Percentiles rank a stretch among this genome's conserved stretches.
phyloP scores from a whole-genome alignment of 139 green algal genomes.

The Tetradesmus lagerheimii region DNA sequence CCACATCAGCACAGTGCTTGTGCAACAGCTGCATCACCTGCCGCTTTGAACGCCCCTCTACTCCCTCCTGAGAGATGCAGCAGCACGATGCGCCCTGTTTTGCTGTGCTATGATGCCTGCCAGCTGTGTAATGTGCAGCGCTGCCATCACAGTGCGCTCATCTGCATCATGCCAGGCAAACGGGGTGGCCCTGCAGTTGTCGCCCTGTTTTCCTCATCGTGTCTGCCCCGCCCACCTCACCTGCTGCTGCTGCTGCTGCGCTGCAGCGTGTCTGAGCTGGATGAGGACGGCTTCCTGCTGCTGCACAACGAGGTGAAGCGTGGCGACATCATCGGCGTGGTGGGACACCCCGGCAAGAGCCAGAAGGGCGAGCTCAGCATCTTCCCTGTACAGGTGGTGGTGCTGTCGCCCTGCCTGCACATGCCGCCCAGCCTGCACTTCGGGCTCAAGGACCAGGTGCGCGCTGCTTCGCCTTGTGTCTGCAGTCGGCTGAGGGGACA shows the following conservation, averaged over 20 bases:
- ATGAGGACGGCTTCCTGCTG: conserved; percentile 81
- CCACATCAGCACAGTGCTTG: too few species aligned
- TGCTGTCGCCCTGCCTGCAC: conserved; percentile 97
- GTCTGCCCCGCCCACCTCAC: background rate
- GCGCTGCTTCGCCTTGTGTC: background rate
- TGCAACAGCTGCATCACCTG: too few species aligned
- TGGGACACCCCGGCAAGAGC: conserved; percentile 94
- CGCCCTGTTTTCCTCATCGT: background rate
- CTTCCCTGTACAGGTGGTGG: conserved; percentile 81
- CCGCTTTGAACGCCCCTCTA: too few species aligned
- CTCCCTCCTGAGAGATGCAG: background rate
- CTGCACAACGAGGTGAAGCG: conserved; percentile 91
- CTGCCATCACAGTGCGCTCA: too few species aligned
- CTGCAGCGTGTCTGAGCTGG: conserved; percentile 72
- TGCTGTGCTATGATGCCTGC: background rate
- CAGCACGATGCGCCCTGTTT: background rate
- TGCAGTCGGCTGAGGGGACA: too few species aligned
- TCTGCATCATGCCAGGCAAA: too few species aligned
- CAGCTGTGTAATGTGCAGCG: background rate
- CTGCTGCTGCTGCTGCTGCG: background rate
- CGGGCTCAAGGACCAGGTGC: conserved; percentile 87
- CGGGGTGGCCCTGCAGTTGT: background rate
- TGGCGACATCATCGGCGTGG: conserved; percentile 97
- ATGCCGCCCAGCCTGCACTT: conserved; percentile 92
- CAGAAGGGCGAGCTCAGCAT: conserved; percentile 98